These are phyloP conservation scores for Calonectria naviculata DNA, from an alignment of 2,329 filamentous ascomycete species.

Conservation along the genomic window DNA sequence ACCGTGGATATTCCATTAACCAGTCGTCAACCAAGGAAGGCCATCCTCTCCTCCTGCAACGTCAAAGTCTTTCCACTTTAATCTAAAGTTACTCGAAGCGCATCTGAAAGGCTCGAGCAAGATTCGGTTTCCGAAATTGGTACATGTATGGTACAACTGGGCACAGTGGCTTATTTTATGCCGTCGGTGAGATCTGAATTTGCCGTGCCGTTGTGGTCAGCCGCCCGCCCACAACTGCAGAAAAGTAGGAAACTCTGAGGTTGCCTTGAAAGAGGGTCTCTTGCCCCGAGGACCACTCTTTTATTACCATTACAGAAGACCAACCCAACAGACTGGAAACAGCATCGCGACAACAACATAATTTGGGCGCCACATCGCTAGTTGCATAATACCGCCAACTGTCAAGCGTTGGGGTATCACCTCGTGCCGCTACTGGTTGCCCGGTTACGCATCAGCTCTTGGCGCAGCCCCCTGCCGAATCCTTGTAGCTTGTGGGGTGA, in stretches of 20 bases:
- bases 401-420: not conserved
- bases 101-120: not conserved
- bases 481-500: too few relatives aligned
- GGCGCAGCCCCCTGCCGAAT: too few relatives aligned
- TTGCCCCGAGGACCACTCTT: not conserved
- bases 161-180: not conserved
- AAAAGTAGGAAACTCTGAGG: not conserved
- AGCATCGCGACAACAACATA: not conserved
- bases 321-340: not conserved
- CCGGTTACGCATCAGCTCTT: conserved; percentile 16
- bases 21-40: not conserved
- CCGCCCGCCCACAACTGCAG: not conserved
- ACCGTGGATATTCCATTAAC: conserved; percentile 15
- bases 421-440: conserved; percentile 3
- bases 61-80: not conserved
- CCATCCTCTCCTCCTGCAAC: not conserved
- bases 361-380: not conserved
- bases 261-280: not conserved
- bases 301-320: not conserved
- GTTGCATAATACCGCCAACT: conserved; percentile 1
- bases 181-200: not conserved
- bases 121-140: not conserved
- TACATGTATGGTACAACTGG: not conserved
- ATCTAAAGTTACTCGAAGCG: not conserved
- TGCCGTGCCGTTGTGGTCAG: not conserved